These are phyloP conservation scores for Metschnikowia reukaufii DNA, from an alignment of 805 yeast genomes.

Conservation along the genomic window DNA sequence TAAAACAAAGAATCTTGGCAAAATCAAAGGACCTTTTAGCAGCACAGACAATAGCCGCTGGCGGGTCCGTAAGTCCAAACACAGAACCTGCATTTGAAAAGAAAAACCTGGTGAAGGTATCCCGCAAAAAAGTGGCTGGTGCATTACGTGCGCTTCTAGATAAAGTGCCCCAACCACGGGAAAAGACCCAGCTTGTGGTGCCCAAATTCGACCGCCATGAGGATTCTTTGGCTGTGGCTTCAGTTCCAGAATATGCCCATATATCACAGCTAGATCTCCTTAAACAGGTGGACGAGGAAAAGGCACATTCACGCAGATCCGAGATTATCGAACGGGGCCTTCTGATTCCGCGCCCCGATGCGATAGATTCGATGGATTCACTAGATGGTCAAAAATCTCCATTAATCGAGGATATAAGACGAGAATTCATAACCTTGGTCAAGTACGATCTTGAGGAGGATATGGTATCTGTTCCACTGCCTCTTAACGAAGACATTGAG, in stretches of 20 bases:
- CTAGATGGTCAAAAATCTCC: background rate
- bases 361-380: constrained; percentile 17
- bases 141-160: constrained; percentile 3
- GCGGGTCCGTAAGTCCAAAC: background rate
- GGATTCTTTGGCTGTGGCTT: constrained; percentile 10
- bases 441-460: constrained; percentile 42
- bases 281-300: constrained; percentile 2
- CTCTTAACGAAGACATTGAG: constrained; percentile 30
- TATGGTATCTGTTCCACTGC: constrained; percentile 22
- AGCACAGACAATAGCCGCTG: constrained; percentile 1
- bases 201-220: constrained; percentile 33
- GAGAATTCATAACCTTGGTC: constrained; percentile 37
- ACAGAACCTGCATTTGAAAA: background rate
- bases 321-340: constrained; percentile 47
- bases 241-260: background rate
- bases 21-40: constrained; percentile 35
- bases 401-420: constrained; percentile 22
- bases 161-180: constrained; percentile 40
- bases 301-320: constrained; percentile 35
- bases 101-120: background rate
- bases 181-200: constrained; percentile 32
- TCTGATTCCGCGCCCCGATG: constrained; percentile 36
- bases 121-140: constrained; percentile 2
- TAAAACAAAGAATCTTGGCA: constrained; percentile 35
- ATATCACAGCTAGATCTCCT: constrained; percentile 3